Conservation (phyloP, 371 early-diverging fungal genomes). For the Gilbertella persicaria region DNA sequence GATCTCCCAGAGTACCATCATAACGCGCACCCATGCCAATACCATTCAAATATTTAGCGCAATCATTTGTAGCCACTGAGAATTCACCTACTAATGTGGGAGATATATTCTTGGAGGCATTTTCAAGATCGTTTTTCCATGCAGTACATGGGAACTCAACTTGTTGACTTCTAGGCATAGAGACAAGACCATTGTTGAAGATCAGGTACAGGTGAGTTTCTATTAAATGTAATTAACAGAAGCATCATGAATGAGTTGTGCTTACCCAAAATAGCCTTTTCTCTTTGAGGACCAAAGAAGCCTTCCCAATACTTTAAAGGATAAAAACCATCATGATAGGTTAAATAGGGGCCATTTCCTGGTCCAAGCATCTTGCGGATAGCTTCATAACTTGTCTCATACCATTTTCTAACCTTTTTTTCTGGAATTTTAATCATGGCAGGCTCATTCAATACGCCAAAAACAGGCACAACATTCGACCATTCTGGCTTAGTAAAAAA, state of each 20-base stretch:
- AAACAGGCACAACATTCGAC: conserved; percentile 51
- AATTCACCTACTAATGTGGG: conserved; percentile 76
- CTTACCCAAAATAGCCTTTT: conserved; percentile 42
- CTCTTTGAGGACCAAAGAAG: conserved; percentile 33
- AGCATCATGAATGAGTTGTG: no score
- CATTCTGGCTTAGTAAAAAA: conserved; percentile 52
- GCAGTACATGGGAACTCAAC: conserved; percentile 50
- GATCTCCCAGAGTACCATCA: conserved; percentile 53
- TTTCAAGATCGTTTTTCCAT: conserved; percentile 33
- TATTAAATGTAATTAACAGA: conserved; percentile 13
- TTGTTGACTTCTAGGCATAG: conserved; percentile 43
- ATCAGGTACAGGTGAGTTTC: conserved; percentile 52
- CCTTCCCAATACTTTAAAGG: conserved; percentile 38
- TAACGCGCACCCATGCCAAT: conserved; percentile 65
- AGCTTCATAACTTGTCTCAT: conserved; percentile 31
- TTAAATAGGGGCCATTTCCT: conserved; percentile 34
- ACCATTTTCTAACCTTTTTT: conserved; percentile 34
- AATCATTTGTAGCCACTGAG: conserved; percentile 75
- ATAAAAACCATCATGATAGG: conserved; percentile 50
- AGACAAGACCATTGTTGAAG: conserved; percentile 48
- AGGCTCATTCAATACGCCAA: conserved; percentile 58
- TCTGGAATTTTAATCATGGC: conserved; percentile 33
- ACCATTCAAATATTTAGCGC: conserved; percentile 74
- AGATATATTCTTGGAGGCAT: conserved; percentile 32
- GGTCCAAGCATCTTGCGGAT: conserved; percentile 28